A percentile compares a stretch with the other conserved stretches of the same genome.
These are phyloP conservation scores for Leishmania lainsoni DNA, from an alignment of 208 protist genomes.

Conservation along the genomic window DNA sequence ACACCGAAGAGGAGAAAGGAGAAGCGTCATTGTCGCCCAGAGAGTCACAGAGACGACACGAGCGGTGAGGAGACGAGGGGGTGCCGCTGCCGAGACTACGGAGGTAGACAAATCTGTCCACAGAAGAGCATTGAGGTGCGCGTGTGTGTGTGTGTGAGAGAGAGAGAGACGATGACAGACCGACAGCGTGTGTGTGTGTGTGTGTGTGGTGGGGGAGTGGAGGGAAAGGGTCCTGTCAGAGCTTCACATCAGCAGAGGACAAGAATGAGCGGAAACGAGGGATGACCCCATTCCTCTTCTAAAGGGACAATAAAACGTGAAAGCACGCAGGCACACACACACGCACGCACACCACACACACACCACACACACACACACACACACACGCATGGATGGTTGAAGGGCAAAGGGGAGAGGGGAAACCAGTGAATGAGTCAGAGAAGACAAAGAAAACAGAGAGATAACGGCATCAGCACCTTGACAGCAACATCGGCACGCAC, in stretches of 20 bases:
- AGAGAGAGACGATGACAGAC: not conserved
- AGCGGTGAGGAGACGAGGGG: not conserved
- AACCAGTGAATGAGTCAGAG: too few species aligned
- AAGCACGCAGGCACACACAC: not conserved
- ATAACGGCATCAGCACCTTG: too few species aligned
- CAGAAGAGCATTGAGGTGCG: not conserved
- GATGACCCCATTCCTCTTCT: too few species aligned
- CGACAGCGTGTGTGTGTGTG: not conserved
- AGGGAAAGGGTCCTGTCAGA: too few species aligned
- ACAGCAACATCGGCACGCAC: too few species aligned
- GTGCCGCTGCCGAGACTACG: not conserved
- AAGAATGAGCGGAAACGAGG: not conserved
- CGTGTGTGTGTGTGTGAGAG: too few species aligned
- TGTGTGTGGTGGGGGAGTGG: too few species aligned
- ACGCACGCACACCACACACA: conserved; percentile 20
- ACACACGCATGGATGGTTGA: conserved; percentile 13
- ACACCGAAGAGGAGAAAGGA: not conserved
- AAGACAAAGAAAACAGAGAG: too few species aligned
- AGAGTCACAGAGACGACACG: not conserved
- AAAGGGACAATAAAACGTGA: not conserved
- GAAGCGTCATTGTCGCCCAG: too few species aligned
- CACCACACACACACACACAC: conserved; percentile 18
- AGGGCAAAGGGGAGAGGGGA: too few species aligned
- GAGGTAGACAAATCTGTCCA: not conserved
- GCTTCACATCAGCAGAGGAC: not conserved